Evolutionary conservation across 2,329 filamentous ascomycete genomes (phyloP).

Genomic region (Nothomitra cinnamomea): DNA sequence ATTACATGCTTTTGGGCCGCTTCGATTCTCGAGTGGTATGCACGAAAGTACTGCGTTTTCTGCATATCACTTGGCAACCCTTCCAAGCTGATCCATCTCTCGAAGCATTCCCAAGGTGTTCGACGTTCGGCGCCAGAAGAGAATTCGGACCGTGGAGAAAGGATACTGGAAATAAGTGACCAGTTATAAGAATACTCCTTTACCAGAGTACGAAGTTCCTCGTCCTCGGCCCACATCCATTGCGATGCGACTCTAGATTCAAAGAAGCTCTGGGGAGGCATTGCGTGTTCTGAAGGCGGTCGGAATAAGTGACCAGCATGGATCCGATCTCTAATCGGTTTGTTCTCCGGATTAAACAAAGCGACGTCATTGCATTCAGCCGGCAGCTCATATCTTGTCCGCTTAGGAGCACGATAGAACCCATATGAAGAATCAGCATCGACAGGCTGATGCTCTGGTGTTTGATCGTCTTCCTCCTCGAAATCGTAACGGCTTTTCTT

Average conservation of each 20-base stretch:
- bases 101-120: constrained; percentile 97
- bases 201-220: constrained; percentile 69
- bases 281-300: constrained; percentile 76
- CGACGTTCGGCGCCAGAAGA: constrained; percentile 75
- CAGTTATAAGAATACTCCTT: constrained; percentile 95
- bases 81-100: constrained; percentile 86
- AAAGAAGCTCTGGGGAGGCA: constrained; percentile 84
- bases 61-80: constrained; percentile 83
- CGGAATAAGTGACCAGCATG: constrained; percentile 86
- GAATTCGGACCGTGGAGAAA: constrained; percentile 58
- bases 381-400: constrained; percentile 1
- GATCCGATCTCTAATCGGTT: constrained; percentile 72
- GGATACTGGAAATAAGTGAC: constrained; percentile 76
- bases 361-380: constrained; percentile 64
- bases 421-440: constrained; percentile 15
- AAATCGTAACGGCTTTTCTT: constrained; percentile 79
- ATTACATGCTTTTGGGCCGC: constrained; percentile 42
- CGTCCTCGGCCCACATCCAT: constrained; percentile 81
- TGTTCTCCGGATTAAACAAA: constrained; percentile 78
- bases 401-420: neutral
- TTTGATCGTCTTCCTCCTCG: constrained; percentile 35
- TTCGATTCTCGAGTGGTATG: constrained; percentile 45
- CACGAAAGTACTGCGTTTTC: constrained; percentile 88
- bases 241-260: constrained; percentile 75
- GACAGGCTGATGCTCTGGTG: constrained; percentile 28